Conservation (phyloP, 2,329 filamentous ascomycete genomes). For the Diaporthe australafricana region DNA sequence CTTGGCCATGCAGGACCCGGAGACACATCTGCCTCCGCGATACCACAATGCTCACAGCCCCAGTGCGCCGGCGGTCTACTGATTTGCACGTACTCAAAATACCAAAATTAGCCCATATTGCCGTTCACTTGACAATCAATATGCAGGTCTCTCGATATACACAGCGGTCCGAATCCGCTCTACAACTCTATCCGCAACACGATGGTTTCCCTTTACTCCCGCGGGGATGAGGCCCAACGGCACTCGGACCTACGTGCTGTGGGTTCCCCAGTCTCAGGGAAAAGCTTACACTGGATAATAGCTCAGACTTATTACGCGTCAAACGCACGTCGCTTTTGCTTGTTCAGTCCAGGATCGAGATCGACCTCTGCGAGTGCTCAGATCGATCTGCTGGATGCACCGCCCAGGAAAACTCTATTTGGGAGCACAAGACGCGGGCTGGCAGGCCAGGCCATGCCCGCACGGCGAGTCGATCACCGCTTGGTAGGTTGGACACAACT, state of each 20-base stretch:
- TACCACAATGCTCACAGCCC: not conserved
- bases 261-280: not conserved
- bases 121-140: not conserved
- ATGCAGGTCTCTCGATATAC: not conserved
- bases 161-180: not conserved
- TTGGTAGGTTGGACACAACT: not conserved
- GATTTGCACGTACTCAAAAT: not conserved
- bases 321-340: constrained; percentile 6
- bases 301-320: not conserved
- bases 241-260: not conserved
- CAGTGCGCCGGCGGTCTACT: not conserved
- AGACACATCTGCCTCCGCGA: not conserved
- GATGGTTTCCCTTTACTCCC: not conserved
- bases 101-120: not conserved
- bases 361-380: not conserved
- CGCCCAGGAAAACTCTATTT: not conserved
- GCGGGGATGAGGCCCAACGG: not conserved
- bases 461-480: not conserved
- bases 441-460: not conserved
- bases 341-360: constrained; percentile 8
- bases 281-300: constrained; percentile 12
- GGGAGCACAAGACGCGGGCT: not conserved
- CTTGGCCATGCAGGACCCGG: not conserved
- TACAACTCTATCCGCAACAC: constrained; percentile 11
- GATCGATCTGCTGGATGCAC: constrained; percentile 1